Base-by-base conservation (phyloP, 495 filamentous ascomycete species). In the Podospora australis region DNA sequence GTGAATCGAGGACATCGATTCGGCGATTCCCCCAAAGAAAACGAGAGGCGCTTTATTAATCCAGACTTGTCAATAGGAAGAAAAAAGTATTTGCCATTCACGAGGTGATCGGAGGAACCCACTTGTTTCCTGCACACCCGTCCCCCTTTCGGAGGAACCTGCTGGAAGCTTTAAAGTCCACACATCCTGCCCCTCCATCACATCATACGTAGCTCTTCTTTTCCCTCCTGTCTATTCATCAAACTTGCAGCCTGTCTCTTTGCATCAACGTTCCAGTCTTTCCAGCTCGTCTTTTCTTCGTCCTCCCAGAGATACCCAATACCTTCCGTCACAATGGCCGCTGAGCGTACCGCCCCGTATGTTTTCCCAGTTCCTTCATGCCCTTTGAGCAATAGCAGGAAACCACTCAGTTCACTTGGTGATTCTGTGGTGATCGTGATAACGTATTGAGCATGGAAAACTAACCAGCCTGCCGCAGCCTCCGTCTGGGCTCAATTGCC, bases 401-500 rank as follows among this genome's bases (percentile, higher is more conserved):
- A 39, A 44, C 14, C 32, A 8, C 41, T 26, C 14, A 44, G 17
- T 48, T 51, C 34, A 55, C 36, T 25, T 46, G 19, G 6, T 21
- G 7, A n/a, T n/a, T n/a, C n/a, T n/a, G n/a, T n/a, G n/a, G n/a
- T n/a, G n/a, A n/a, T n/a, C n/a, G n/a, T n/a, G n/a, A n/a, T n/a
- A n/a, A n/a, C n/a, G n/a, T n/a, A n/a, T n/a, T n/a, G n/a, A n/a
- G n/a, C n/a, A n/a, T n/a, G n/a, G n/a, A n/a, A n/a, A n/a, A n/a
- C n/a, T n/a, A n/a, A n/a, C n/a, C n/a, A n/a, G n/a, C 10, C 11
- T 11, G 30, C 38, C 32, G 32, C 49, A 78, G 85, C 55, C 82
- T 98, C 70, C 92, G 91, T 60, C 82, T 98, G 62, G 91, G 91
- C 68, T 82, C 79, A 60, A 79, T 78, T 66, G 91, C 91, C 67